Percentiles rank a stretch among this genome's conserved stretches.
Evolutionary conservation across 805 yeast genomes (phyloP).

Genomic region (Saturnispora dispora): DNA sequence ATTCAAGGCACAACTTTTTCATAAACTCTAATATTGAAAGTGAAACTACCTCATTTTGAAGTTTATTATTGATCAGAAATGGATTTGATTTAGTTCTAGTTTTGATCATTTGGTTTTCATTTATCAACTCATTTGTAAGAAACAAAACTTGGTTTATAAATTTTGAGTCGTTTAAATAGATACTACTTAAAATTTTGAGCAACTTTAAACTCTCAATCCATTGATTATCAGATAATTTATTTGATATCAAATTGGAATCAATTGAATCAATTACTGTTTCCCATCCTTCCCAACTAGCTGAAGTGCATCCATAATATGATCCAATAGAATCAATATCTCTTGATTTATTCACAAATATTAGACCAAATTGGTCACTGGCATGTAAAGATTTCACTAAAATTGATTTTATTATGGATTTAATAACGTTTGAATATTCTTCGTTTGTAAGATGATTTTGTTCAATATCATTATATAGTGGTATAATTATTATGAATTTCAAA

Average conservation of each 20-base stretch:
- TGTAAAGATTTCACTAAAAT: conserved; percentile 11
- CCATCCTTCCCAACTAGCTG: conserved; percentile 27
- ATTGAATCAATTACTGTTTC: conserved; percentile 16
- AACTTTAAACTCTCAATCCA: conserved; percentile 22
- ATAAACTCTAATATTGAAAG: conserved; percentile 10
- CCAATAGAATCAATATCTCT: conserved; percentile 16
- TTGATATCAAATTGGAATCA: conserved; percentile 10
- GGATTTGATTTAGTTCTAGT: neutral
- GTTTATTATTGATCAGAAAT: neutral
- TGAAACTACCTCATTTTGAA: neutral
- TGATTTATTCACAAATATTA: conserved; percentile 22
- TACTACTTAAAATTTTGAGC: conserved; percentile 15
- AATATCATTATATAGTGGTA: conserved; percentile 19
- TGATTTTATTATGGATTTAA: conserved; percentile 11
- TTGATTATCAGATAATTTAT: conserved; percentile 1
- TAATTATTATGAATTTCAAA: conserved; percentile 18
- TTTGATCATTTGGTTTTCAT: neutral
- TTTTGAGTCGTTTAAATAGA: conserved; percentile 14
- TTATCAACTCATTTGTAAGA: conserved; percentile 14
- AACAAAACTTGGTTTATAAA: conserved; percentile 18
- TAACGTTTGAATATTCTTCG: conserved; percentile 15
- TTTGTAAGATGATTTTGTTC: conserved; percentile 16
- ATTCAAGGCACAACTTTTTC: conserved; percentile 13
- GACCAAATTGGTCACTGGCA: conserved; percentile 21
- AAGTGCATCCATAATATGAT: conserved; percentile 25